Evolutionary conservation across 2,329 filamentous ascomycete species (phyloP), one percentile per base, ranked within the genome.

Genomic region (Botrytis deweyae): DNA sequence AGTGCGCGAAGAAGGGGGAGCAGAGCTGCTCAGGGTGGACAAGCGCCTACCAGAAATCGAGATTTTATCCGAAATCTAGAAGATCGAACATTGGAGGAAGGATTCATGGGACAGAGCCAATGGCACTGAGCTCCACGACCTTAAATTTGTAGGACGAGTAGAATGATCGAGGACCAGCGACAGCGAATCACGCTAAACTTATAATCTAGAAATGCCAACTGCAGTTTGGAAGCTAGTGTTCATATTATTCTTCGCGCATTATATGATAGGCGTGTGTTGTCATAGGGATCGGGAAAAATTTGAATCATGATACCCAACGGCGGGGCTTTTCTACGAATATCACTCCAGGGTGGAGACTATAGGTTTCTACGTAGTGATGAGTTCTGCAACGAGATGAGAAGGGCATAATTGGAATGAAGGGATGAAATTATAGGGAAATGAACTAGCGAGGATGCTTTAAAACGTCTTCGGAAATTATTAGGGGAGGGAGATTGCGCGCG

Each of bases 1-100:
- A 88, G 84, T 83, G 87, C 92, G 44, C 89, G 92, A 61, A 89
- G 94, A 79, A 88, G 95, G 81, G 92, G 93, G 63, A 95, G 93
- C 81, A 88, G 94, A 73, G 88, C 88, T 64, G 88, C 90, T 77
- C 87, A 88, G 80, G 84, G 87, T 62, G 85, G 85, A 78, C 63
- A 87, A 87, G 86, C 85, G 72, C 81, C 84, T 64, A 83, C 86
- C 73, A 87, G 84, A 76, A 92, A 95, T 80, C 88, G 94, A 61
- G 95, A 98, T 81, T 98, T 99, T 81, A 97, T 99, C 79, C 90
- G 96, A 72, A 98, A 93, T 76, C 86, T 99, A 76, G 96, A 99
- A 83, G 96, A 98, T 83, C 89, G 96, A 52, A 98, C 95, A 2
- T 85, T 98, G 73, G 95, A 97, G 82, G 95, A 98, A 83, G 94